Evolutionary conservation across 2,329 filamentous ascomycete genomes (phyloP).

Genomic region (Ophiocordyceps camponoti-floridani): DNA sequence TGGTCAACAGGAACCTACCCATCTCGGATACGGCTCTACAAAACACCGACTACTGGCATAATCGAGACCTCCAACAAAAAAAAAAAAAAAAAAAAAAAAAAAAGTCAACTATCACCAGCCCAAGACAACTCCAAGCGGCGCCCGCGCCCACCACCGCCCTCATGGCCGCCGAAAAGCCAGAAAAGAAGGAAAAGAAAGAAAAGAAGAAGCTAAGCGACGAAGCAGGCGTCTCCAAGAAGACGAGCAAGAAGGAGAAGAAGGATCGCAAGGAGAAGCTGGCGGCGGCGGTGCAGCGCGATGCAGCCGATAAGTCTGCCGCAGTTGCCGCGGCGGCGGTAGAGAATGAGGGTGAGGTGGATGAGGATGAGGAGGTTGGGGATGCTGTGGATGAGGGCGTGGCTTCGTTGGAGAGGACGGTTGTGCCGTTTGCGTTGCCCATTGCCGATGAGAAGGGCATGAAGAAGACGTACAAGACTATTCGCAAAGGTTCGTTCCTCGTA

Average conservation of each 20-base stretch:
- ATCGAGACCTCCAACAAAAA: no score
- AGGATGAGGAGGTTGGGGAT: slow-evolving; percentile 26
- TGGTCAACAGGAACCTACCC: no score
- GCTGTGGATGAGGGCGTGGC: slow-evolving; percentile 24
- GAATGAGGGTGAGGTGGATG: no score
- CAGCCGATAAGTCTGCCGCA: slow-evolving; percentile 18
- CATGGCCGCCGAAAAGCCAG: slow-evolving; percentile 30
- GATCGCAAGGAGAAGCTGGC: slow-evolving; percentile 58
- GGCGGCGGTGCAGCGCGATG: slow-evolving; percentile 37
- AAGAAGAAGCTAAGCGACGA: slow-evolving; percentile 36
- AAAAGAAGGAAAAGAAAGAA: slow-evolving; percentile 36
- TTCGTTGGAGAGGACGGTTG: slow-evolving; percentile 41
- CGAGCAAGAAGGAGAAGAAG: slow-evolving; percentile 49
- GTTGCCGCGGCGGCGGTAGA: slow-evolving; percentile 2
- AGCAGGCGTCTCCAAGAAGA: slow-evolving; percentile 36
- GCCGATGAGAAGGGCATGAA: slow-evolving; percentile 60
- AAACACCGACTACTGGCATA: background rate
- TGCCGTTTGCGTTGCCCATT: slow-evolving; percentile 69
- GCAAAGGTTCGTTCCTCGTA: slow-evolving; percentile 28
- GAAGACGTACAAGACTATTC: slow-evolving; percentile 39
- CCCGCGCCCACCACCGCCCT: background rate
- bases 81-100: background rate
- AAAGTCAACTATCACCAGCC: background rate
- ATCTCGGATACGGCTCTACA: background rate
- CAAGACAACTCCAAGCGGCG: background rate